phyloP scores from a whole-genome alignment of 2,329 filamentous ascomycete species.

The Grosmannia huntii region DNA sequence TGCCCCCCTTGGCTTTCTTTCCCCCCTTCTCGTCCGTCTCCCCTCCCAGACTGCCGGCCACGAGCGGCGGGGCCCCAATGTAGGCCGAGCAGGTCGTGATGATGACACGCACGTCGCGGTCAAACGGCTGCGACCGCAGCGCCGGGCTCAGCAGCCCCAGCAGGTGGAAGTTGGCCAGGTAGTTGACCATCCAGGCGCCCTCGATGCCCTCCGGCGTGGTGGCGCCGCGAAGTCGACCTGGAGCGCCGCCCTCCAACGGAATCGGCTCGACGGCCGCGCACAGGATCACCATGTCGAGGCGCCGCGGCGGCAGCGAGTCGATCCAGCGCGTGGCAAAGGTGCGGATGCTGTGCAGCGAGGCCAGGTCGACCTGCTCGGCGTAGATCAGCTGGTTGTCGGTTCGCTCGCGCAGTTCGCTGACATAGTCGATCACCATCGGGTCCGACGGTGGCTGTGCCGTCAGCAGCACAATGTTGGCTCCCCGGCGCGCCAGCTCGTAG shows the following conservation, averaged over 20 bases:
- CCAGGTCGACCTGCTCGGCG: constrained; percentile 84
- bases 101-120: constrained; percentile 82
- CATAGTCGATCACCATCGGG: constrained; percentile 81
- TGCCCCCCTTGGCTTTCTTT: background rate
- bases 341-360: constrained; percentile 79
- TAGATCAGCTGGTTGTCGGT: constrained; percentile 83
- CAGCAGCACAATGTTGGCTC: constrained; percentile 82
- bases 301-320: constrained; percentile 78
- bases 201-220: constrained; percentile 71
- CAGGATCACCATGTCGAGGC: constrained; percentile 82
- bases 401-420: constrained; percentile 68
- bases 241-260: constrained; percentile 30
- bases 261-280: constrained; percentile 47
- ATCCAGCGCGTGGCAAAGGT: constrained; percentile 96
- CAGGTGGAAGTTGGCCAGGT: constrained; percentile 88
- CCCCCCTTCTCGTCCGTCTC: background rate
- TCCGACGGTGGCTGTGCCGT: constrained; percentile 72
- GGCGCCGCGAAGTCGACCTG: constrained; percentile 46
- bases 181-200: constrained; percentile 88
- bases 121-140: constrained; percentile 78
- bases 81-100: constrained; percentile 83
- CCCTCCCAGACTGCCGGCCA: constrained; percentile 18
- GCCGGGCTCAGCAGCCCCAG: constrained; percentile 85
- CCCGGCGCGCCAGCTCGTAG: constrained; percentile 61
- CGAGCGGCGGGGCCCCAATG: constrained; percentile 59